Evolutionary conservation across 2,329 filamentous ascomycete genomes (phyloP).

Genomic region (Fusarium beomiforme): DNA sequence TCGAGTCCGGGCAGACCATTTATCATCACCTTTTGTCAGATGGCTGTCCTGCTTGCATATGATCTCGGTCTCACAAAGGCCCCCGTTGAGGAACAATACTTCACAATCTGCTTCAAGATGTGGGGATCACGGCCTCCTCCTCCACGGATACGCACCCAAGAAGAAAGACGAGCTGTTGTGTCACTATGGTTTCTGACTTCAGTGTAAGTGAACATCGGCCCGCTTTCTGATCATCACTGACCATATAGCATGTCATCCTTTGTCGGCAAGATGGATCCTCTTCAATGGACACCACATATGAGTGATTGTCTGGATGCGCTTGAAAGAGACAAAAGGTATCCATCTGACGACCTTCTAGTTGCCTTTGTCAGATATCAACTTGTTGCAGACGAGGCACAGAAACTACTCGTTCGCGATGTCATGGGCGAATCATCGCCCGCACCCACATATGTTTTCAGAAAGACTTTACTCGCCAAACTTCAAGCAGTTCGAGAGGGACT

Average conservation of each 20-base stretch:
- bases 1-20: slow-evolving; percentile 54
- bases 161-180: slow-evolving; percentile 61
- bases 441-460: slow-evolving; percentile 49
- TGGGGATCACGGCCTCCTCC: slow-evolving; percentile 44
- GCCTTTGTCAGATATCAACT: slow-evolving; percentile 51
- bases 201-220: slow-evolving; percentile 40
- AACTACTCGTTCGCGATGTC: slow-evolving; percentile 45
- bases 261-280: slow-evolving; percentile 58
- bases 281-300: slow-evolving; percentile 68
- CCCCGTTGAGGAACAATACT: slow-evolving; percentile 49
- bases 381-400: slow-evolving; percentile 52
- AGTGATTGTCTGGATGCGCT: slow-evolving; percentile 65
- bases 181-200: slow-evolving; percentile 56
- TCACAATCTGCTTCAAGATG: slow-evolving; percentile 50
- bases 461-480: slow-evolving; percentile 44
- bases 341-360: slow-evolving; percentile 60
- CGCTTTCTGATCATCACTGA: not conserved
- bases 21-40: slow-evolving; percentile 54
- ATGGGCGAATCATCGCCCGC: slow-evolving; percentile 40
- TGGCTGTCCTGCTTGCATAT: slow-evolving; percentile 55
- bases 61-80: slow-evolving; percentile 58
- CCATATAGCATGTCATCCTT: slow-evolving; percentile 48
- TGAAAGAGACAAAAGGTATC: slow-evolving; percentile 55
- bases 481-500: slow-evolving; percentile 41
- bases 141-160: slow-evolving; percentile 53